Evolutionary conservation across 768 basidiomycete genomes (phyloP).

Genomic region (Suillus placidus): DNA sequence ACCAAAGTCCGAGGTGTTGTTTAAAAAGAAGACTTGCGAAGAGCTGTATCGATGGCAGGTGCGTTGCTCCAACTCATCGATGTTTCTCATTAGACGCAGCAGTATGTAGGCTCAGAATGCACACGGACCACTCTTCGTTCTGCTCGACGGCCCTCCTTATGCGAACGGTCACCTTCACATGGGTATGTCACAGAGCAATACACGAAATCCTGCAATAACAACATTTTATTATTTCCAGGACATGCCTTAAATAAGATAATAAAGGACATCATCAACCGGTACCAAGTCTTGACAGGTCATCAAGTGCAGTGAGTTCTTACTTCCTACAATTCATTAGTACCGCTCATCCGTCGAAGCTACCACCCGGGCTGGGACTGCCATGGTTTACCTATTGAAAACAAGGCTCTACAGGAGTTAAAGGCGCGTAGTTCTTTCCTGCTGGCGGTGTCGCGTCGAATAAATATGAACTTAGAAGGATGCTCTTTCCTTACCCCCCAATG

Average conservation of each 20-base stretch:
- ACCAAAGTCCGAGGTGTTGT: conserved; percentile 58
- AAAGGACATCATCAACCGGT: conserved; percentile 95
- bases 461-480: conserved; percentile 52
- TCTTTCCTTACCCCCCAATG: conserved; percentile 52
- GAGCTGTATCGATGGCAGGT: conserved; percentile 83
- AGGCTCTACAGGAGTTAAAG: conserved; percentile 77
- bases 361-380: conserved; percentile 98
- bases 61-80: conserved; percentile 26
- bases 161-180: conserved; percentile 96
- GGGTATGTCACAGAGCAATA: conserved; percentile 51
- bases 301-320: conserved; percentile 70
- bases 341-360: conserved; percentile 57
- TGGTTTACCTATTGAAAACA: conserved; percentile 95
- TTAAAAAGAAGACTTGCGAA: conserved; percentile 65
- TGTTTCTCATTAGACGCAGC: conserved; percentile 1
- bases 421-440: conserved; percentile 40
- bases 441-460: not conserved
- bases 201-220: not conserved
- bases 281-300: conserved; percentile 74
- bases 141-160: conserved; percentile 97
- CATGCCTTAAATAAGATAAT: conserved; percentile 96
- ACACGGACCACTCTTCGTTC: conserved; percentile 71
- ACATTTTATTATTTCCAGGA: conserved; percentile 47
- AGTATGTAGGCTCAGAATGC: conserved; percentile 61
- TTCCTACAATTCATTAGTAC: conserved; percentile 6